These are phyloP conservation scores for Paradendryphiella salina DNA, from an alignment of 2,329 filamentous ascomycete species.

Conservation along the genomic window DNA sequence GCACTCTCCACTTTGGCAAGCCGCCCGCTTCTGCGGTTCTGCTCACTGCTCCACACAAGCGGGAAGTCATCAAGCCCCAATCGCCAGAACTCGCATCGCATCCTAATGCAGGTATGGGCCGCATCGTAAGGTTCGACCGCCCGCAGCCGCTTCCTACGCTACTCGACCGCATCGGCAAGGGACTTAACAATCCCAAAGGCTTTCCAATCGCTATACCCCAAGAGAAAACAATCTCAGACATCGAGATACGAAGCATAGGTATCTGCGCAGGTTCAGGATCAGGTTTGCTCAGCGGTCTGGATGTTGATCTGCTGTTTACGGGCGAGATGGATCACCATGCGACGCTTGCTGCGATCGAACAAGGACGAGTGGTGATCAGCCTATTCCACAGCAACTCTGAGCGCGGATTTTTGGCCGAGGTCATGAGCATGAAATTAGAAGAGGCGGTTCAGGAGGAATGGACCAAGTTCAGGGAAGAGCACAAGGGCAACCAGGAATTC, in stretches of 20 bases:
- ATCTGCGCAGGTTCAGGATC: slow-evolving; percentile 90
- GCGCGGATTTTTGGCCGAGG: slow-evolving; percentile 73
- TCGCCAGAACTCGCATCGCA: slow-evolving; percentile 44
- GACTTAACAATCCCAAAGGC: slow-evolving; percentile 68
- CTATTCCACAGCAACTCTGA: slow-evolving; percentile 95
- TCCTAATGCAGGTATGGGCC: slow-evolving; percentile 62
- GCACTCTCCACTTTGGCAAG: slow-evolving; percentile 42
- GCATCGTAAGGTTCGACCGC: slow-evolving; percentile 59
- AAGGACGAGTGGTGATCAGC: slow-evolving; percentile 78
- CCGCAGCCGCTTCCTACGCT: slow-evolving; percentile 60
- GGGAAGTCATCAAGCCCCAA: slow-evolving; percentile 58
- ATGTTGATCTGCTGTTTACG: slow-evolving; percentile 82
- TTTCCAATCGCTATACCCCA: slow-evolving; percentile 68
- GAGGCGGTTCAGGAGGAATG: slow-evolving; percentile 61
- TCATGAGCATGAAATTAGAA: slow-evolving; percentile 69
- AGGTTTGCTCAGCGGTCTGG: slow-evolving; percentile 68
- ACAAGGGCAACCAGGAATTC: slow-evolving; percentile 45
- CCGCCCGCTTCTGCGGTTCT: slow-evolving; percentile 15
- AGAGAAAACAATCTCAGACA: slow-evolving; percentile 56
- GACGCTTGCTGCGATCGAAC: slow-evolving; percentile 81
- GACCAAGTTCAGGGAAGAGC: slow-evolving; percentile 52
- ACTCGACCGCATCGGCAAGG: slow-evolving; percentile 63
- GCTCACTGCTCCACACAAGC: slow-evolving; percentile 50
- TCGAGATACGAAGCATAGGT: slow-evolving; percentile 69
- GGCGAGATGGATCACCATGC: slow-evolving; percentile 95